A percentile compares a stretch with the other conserved stretches of the same genome.
Evolutionary conservation across 2,329 filamentous ascomycete genomes (phyloP).

Genomic region (Colletotrichum somersetense): DNA sequence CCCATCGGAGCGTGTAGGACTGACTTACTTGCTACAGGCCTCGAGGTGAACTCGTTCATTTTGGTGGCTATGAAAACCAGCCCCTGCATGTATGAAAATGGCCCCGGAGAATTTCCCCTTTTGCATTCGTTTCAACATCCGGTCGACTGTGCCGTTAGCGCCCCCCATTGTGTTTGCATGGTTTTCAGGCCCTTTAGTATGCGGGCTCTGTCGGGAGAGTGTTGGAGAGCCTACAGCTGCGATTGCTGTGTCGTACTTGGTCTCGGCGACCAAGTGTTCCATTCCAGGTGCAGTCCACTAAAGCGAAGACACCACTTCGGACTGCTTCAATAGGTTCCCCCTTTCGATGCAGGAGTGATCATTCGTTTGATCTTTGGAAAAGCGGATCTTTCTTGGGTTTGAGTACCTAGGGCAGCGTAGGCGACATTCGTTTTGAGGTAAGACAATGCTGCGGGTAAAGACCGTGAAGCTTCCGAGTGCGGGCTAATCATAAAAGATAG

Average conservation of each 20-base stretch:
- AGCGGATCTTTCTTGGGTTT: background rate
- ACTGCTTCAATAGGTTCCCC: background rate
- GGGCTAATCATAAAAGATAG: background rate
- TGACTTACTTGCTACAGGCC: slow-evolving; percentile 86
- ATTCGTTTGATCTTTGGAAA: background rate
- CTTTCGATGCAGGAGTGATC: background rate
- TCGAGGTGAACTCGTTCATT: slow-evolving; percentile 89
- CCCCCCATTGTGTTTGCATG: slow-evolving; percentile 42
- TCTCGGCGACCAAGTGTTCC: slow-evolving; percentile 17
- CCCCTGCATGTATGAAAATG: slow-evolving; percentile 96
- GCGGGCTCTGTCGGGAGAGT: background rate
- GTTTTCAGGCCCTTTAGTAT: background rate
- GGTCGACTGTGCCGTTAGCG: slow-evolving; percentile 58
- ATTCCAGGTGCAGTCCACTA: slow-evolving; percentile 18
- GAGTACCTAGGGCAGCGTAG: background rate
- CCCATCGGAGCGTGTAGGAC: background rate
- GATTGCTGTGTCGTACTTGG: slow-evolving; percentile 9
- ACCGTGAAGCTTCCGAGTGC: background rate
- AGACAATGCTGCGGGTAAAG: background rate
- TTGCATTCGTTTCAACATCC: slow-evolving; percentile 52
- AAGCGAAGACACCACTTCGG: background rate
- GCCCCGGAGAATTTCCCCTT: slow-evolving; percentile 66
- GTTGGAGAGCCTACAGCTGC: background rate
- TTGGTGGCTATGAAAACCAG: slow-evolving; percentile 89
- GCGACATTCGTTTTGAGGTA: background rate